Percentiles rank a stretch among this genome's conserved stretches.
Conservation (phyloP, 139 green algal species). For the Volvox reticuliferus region DNA sequence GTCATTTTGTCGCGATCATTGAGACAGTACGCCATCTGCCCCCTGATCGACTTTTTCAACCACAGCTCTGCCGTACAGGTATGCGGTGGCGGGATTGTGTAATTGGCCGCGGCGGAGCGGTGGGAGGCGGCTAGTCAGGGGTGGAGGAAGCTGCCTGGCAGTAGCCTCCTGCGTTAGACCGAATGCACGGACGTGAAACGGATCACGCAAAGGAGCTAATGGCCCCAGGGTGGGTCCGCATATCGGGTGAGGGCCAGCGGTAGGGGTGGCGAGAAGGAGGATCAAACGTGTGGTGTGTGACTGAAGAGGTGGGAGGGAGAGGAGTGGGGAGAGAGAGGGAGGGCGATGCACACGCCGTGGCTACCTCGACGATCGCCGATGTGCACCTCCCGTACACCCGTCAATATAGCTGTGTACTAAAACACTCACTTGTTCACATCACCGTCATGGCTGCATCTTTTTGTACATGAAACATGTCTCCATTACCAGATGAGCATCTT, state of each 20-base stretch:
- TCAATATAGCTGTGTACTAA: neutral
- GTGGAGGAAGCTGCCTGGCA: no score
- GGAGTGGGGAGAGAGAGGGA: no score
- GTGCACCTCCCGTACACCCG: neutral
- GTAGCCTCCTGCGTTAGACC: neutral
- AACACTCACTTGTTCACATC: no score
- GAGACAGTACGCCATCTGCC: slow-evolving; percentile 76
- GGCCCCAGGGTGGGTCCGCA: no score
- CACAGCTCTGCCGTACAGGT: slow-evolving; percentile 56
- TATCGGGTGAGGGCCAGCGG: no score
- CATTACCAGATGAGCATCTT: no score
- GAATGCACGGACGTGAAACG: no score
- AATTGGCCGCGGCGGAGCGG: neutral
- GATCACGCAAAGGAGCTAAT: no score
- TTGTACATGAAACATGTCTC: neutral
- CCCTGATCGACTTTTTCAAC: slow-evolving; percentile 76
- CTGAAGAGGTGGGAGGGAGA: no score
- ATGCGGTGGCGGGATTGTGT: neutral
- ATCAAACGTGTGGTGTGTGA: no score
- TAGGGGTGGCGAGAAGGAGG: no score
- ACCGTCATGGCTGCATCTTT: neutral
- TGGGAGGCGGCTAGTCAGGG: no score
- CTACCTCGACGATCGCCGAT: neutral
- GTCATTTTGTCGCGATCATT: slow-evolving; percentile 57
- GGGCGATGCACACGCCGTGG: neutral